Evolutionary conservation across 2,329 filamentous ascomycete genomes (phyloP).

Genomic region (Tolypocladium sp.): DNA sequence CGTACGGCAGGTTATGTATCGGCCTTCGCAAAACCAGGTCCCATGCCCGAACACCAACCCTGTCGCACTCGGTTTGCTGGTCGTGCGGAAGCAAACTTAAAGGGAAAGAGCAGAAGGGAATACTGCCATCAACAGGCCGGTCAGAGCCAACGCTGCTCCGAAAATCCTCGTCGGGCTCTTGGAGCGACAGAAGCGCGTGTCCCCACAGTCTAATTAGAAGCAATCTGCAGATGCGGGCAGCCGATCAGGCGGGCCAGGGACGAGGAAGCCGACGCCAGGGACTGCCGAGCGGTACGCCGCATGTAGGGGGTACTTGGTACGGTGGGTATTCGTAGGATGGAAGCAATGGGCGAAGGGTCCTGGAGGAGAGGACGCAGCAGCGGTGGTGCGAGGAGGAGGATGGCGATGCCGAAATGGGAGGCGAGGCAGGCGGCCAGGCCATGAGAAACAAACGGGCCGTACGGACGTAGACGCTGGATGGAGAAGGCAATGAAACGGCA

Average conservation of each 20-base stretch:
- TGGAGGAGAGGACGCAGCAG: background rate
- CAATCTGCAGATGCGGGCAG: slow-evolving; percentile 11
- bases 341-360: background rate
- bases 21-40: background rate
- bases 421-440: background rate
- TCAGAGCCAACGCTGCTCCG: background rate
- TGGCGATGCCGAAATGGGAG: background rate
- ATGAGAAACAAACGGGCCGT: background rate
- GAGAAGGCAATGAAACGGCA: background rate
- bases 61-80: background rate
- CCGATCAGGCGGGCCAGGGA: slow-evolving; percentile 12
- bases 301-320: background rate
- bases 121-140: background rate
- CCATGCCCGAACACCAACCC: background rate
- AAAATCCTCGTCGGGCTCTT: slow-evolving; percentile 1
- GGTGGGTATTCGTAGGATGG: background rate
- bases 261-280: background rate
- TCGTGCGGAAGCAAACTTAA: background rate
- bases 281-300: background rate
- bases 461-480: background rate
- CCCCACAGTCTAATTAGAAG: slow-evolving; percentile 12
- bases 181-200: slow-evolving; percentile 1
- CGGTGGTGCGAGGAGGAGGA: background rate
- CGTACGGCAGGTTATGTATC: background rate
- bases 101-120: background rate